Evolutionary conservation across 768 basidiomycete species (phyloP).

Genomic region (Mycena albidolilacea): DNA sequence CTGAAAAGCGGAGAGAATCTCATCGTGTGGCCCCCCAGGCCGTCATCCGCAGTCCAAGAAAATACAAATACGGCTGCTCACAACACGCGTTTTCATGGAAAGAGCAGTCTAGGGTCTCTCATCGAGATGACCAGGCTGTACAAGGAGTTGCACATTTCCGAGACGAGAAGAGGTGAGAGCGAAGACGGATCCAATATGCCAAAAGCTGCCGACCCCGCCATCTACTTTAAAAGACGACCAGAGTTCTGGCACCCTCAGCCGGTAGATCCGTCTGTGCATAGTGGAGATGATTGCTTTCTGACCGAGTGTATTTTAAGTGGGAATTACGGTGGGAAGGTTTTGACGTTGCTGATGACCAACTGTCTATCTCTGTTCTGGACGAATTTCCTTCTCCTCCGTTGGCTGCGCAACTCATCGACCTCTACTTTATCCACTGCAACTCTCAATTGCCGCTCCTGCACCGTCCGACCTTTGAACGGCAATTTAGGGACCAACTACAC

Average conservation of each 20-base stretch:
- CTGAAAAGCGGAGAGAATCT: slow-evolving; percentile 53
- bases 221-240: slow-evolving; percentile 55
- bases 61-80: slow-evolving; percentile 56
- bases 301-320: slow-evolving; percentile 59
- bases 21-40: slow-evolving; percentile 53
- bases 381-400: slow-evolving; percentile 79
- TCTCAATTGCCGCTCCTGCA: slow-evolving; percentile 78
- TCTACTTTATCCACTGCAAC: slow-evolving; percentile 79
- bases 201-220: slow-evolving; percentile 5
- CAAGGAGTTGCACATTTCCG: slow-evolving; percentile 65
- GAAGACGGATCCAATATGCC: slow-evolving; percentile 34
- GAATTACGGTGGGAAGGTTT: slow-evolving; percentile 68
- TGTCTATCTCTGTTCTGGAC: slow-evolving; percentile 52
- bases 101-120: slow-evolving; percentile 70
- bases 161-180: slow-evolving; percentile 31
- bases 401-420: slow-evolving; percentile 68
- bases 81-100: slow-evolving; percentile 68
- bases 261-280: slow-evolving; percentile 52
- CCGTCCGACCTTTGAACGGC: slow-evolving; percentile 75
- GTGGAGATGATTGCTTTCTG: slow-evolving; percentile 6
- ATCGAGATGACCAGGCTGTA: slow-evolving; percentile 69
- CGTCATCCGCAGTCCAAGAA: slow-evolving; percentile 35
- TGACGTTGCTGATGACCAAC: slow-evolving; percentile 47
- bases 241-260: slow-evolving; percentile 73
- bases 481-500: slow-evolving; percentile 70